Evolutionary conservation across 495 filamentous ascomycete species (phyloP), one percentile per base, ranked within the genome.

Genomic region (Daldinia bambusicola): DNA sequence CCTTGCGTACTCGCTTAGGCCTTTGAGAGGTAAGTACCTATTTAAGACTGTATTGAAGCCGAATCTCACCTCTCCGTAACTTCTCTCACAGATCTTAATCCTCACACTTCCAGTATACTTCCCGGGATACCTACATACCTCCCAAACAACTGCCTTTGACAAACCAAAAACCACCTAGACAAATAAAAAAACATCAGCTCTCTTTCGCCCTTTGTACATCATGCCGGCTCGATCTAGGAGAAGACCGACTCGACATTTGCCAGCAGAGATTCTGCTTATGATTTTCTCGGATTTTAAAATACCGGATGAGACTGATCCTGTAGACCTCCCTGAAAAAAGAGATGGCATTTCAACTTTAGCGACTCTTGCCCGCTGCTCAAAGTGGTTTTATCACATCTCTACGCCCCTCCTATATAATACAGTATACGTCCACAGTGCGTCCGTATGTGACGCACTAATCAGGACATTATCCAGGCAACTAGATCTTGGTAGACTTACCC

Each of bases 351-450:
- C 7, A 16, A 64, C 61, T 20, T 55, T 63, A 7, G 40, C 1
- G 8, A 18, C 61, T 6, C 2, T 63, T 18, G 8, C 6, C 4
- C 61, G 20, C 32, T 53, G 48, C 61, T 63, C 61, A 5, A 63
- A 41, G 31, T 8, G 36, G 34, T 63, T 63, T 22, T 14, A 9
- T 55, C 45, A 36, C 22, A 63, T 63, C 18, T 34, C 36, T 6
- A 34, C 0, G 16, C 50, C 50, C 14, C 4, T 63, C 50, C 22
- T 63, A 55, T 63, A 63, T 18, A 4, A 43, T 1, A 55, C 18
- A 10, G 2, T 63, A 13, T 12, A 41, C 20, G 14, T 38, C 20
- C 8, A n/a, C 10, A 13, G 14, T 20, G 30, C 6, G 5, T 13
- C 10, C 10, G 2, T 1, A 38, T n/a, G 32, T 5, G 26, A 18